Evolutionary conservation across 768 basidiomycete species (phyloP).

Genomic region (Jaapia argillacea): DNA sequence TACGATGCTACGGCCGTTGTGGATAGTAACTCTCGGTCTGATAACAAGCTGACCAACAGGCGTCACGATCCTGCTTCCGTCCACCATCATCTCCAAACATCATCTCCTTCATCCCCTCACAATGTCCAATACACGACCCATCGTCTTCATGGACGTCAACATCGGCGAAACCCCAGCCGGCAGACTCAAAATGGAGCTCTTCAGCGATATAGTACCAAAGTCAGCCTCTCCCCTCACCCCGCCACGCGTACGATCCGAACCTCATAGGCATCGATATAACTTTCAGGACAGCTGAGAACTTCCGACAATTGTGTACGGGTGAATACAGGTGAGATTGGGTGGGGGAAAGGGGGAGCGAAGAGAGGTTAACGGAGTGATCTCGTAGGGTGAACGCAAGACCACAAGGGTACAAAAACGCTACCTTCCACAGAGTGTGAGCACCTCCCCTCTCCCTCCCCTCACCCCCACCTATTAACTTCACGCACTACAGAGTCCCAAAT

Average conservation of each 20-base stretch:
- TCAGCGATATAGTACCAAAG: constrained; percentile 94
- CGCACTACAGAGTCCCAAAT: constrained; percentile 76
- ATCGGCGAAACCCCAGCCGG: constrained; percentile 97
- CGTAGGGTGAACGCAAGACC: constrained; percentile 71
- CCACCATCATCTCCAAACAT: too few relatives aligned
- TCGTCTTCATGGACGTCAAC: constrained; percentile 95
- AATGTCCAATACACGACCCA: too few relatives aligned
- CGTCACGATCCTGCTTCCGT: too few relatives aligned
- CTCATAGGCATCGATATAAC: too few relatives aligned
- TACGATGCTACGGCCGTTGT: too few relatives aligned
- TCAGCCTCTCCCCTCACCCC: constrained; percentile 24
- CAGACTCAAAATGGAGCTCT: constrained; percentile 94
- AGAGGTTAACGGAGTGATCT: constrained; percentile 5
- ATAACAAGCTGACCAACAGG: too few relatives aligned
- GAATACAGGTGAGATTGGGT: constrained; percentile 62
- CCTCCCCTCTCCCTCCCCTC: constrained; percentile 13
- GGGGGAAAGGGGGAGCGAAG: neutral
- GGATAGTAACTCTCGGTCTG: too few relatives aligned
- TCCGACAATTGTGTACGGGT: constrained; percentile 95
- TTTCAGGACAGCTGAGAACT: constrained; percentile 93
- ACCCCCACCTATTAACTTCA: too few relatives aligned
- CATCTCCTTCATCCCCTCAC: too few relatives aligned
- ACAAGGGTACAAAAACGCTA: constrained; percentile 87
- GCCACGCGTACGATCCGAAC: constrained; percentile 3
- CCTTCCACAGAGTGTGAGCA: constrained; percentile 81